phyloP scores from a whole-genome alignment of 495 filamentous ascomycete species.

The Aspergillus bertholletiae region DNA sequence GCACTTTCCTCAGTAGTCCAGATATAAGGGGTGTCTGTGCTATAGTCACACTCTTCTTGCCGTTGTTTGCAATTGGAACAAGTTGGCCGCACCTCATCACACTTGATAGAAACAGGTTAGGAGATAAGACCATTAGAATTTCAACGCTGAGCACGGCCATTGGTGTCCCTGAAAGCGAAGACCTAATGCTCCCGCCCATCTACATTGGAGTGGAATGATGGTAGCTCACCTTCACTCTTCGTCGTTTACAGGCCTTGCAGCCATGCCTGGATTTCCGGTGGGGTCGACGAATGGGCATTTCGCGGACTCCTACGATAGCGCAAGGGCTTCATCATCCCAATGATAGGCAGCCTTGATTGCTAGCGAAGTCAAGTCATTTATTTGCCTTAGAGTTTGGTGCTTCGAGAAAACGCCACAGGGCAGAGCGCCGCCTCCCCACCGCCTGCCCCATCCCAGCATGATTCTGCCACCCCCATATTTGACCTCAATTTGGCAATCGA shows the following conservation, averaged over 20 bases:
- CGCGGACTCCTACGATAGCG: neutral
- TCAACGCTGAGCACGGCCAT: no score
- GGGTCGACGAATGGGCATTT: slow-evolving; percentile 17
- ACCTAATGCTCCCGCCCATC: neutral
- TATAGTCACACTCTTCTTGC: slow-evolving; percentile 20
- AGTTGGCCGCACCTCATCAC: slow-evolving; percentile 21
- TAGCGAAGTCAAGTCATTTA: neutral
- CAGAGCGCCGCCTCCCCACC: neutral
- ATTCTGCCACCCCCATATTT: no score
- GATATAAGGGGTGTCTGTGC: slow-evolving; percentile 10
- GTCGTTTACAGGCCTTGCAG: slow-evolving; percentile 22
- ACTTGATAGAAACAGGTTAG: slow-evolving; percentile 10
- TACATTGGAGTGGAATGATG: neutral
- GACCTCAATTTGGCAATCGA: no score
- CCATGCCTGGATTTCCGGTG: slow-evolving; percentile 25
- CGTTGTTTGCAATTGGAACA: slow-evolving; percentile 19
- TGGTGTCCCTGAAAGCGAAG: no score
- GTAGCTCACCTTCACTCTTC: slow-evolving; percentile 23
- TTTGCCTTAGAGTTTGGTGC: neutral
- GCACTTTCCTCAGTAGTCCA: slow-evolving; percentile 11
- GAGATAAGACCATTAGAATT: neutral
- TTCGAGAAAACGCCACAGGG: neutral
- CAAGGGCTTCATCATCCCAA: neutral
- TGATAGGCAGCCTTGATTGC: neutral
- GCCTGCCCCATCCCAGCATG: neutral